Base-by-base conservation (phyloP, 805 yeast genomes). In the Diddensiella caesifluorescens region DNA sequence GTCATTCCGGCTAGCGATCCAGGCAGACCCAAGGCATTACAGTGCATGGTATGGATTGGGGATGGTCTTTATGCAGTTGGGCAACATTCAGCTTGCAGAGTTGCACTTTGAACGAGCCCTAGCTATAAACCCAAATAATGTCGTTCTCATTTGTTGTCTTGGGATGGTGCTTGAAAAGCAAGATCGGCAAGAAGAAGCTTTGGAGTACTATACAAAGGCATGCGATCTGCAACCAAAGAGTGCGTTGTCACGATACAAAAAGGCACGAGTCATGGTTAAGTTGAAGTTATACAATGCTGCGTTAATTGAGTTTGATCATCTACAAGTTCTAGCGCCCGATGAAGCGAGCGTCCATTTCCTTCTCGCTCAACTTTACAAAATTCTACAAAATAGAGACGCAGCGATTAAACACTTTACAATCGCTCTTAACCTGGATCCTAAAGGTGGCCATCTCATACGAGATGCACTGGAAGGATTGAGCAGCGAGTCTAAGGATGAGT, bases 31-130 rank as follows among this genome's bases (percentile, higher is more conserved):
- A 35, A 70, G 88, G 44, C 96, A 87, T 59, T 92, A 89, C 62
- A 92, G 90, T 62, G 97, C 97, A 0, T 78, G 89, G 55, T 92
- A 92, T 56, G 98, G 98, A 21, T 75, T 92, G 43, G 98, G 97
- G 5, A 87, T 88, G 90, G 94, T 88, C 22, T 83, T 80, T 59
- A 73, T 87, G 60, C 85, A 87, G 55, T 65, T 88, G 39, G 97
- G 97, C 4, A 88, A 86, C 53, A 79, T 79, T 55, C 77, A 75
- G 33, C 78, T 79, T 53, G 96, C 97, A 0, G 89, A 87, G 54
- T 76, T 78, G 48, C 94, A 87, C 61, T 87, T 90, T 65, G 69
- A 87, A 41, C 85, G 83, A 55, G 97, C 97, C 0, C 77, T 84
- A 12, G 75, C 81, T 27, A 86, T 92, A 37, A 92, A 92, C 57